Conservation (phyloP, 768 basidiomycete genomes). For the Tremella fuciformis region DNA sequence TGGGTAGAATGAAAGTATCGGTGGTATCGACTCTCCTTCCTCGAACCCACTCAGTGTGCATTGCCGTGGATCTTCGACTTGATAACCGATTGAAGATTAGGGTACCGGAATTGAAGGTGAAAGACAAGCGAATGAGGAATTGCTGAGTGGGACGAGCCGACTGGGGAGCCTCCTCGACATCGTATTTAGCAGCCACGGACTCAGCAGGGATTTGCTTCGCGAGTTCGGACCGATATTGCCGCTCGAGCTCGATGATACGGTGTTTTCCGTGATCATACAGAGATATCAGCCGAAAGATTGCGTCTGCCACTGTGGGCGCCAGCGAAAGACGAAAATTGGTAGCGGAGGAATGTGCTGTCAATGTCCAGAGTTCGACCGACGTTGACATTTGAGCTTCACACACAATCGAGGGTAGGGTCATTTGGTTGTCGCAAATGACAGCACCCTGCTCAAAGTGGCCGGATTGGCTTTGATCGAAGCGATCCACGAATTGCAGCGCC, state of each 20-base stretch:
- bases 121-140: conserved; percentile 58
- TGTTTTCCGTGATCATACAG: conserved; percentile 44
- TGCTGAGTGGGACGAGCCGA: conserved; percentile 17
- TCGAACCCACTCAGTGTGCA: conserved; percentile 52
- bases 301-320: conserved; percentile 39
- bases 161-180: conserved; percentile 12
- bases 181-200: conserved; percentile 53
- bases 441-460: conserved; percentile 61
- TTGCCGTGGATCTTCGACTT: conserved; percentile 25
- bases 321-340: conserved; percentile 45
- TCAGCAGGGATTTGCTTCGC: conserved; percentile 17
- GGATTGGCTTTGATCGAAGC: conserved; percentile 69
- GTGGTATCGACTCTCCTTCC: conserved; percentile 61
- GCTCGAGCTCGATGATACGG: conserved; percentile 33
- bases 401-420: conserved; percentile 36
- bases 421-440: conserved; percentile 43
- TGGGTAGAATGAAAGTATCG: conserved; percentile 62
- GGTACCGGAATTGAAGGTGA: conserved; percentile 80
- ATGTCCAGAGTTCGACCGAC: conserved; percentile 26
- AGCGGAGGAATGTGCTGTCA: conserved; percentile 43
- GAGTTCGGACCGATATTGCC: conserved; percentile 35
- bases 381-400: conserved; percentile 41
- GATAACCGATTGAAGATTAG: conserved; percentile 66
- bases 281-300: conserved; percentile 39
- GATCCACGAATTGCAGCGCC: conserved; percentile 78